Base-by-base conservation (phyloP, 108 stramenopile genomes). In the Skeletonema marinoi region DNA sequence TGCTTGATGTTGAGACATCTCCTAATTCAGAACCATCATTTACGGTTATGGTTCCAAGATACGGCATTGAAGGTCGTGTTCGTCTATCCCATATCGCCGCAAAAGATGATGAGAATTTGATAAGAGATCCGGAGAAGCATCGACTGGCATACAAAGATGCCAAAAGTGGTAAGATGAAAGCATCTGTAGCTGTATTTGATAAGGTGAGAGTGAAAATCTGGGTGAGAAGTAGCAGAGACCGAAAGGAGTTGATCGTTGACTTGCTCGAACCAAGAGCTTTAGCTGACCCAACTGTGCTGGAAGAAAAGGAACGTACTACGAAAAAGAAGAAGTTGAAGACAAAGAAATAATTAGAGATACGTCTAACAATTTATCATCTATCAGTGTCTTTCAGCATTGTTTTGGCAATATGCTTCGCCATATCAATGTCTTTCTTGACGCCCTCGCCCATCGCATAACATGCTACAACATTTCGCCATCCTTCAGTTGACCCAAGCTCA, bases 21-120 rank as follows among this genome's bases (percentile, higher is more conserved):
- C 80, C 86, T 42, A 84, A 72, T 25, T 78, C 79, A 19, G 88
- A 88, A 21, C 92, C 90, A 32, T 86, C 88, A 13, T 78, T 98
- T 32, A 82, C 74, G 6, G 98, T 99, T 29, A 94, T 99, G 67
- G 97, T 99, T 21, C 98, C 98, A 6, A 80, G 95, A 42, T 99
- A 96, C 85, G 99, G 99, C n/a, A 98, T 99, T 64, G 99, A 99
- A 87, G 98, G 97, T 13, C 76, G 86, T 14, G 89, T 98, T 32
- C 68, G 77, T 17, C 66, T 98, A 31, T 62, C 89, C 2, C 68
- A 89, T 32, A 71, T 85, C n/a, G 46, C 73, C 29, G 63, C 42
- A 1, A 78, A 90, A 38, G 90, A 89, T 32, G 75, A 89, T 42
- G 77, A 89, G 17, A 77, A 68, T 50, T 68, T 95, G 16, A 36